phyloP scores from a whole-genome alignment of 495 filamentous ascomycete genomes.

The Pyrenopolyporus hunteri region DNA sequence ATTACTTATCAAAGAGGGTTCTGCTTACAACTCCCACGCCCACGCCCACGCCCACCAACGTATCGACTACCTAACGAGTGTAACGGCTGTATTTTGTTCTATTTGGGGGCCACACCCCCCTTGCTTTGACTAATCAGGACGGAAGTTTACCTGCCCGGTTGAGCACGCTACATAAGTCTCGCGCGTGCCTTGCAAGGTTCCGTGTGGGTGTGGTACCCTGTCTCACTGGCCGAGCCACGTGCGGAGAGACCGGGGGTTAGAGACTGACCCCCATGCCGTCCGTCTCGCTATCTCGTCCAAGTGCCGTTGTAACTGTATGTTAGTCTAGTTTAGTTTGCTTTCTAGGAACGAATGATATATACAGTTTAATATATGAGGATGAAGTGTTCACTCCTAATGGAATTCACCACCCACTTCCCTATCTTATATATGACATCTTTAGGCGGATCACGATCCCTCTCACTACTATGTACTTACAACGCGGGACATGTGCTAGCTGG shows the following conservation, averaged over 20 bases:
- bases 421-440: not conserved
- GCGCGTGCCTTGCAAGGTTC: constrained; percentile 23
- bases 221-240: constrained; percentile 29
- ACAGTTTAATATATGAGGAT: not conserved
- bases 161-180: constrained; percentile 24
- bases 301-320: no score
- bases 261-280: constrained; percentile 20
- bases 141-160: constrained; percentile 17
- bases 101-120: not conserved
- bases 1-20: constrained; percentile 21
- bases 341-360: constrained; percentile 1
- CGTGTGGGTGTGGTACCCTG: constrained; percentile 9
- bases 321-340: no score
- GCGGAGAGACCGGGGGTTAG: constrained; percentile 21
- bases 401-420: not conserved
- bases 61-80: no score
- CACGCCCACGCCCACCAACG: not conserved
- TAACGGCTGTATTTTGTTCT: no score
- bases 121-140: constrained; percentile 17
- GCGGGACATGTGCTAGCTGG: not conserved
- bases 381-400: not conserved
- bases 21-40: constrained; percentile 12
- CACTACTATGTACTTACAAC: not conserved
- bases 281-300: constrained; percentile 12
- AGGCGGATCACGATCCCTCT: not conserved